Conservation (phyloP, 768 basidiomycete species). For the Phanerochaete sordida region DNA sequence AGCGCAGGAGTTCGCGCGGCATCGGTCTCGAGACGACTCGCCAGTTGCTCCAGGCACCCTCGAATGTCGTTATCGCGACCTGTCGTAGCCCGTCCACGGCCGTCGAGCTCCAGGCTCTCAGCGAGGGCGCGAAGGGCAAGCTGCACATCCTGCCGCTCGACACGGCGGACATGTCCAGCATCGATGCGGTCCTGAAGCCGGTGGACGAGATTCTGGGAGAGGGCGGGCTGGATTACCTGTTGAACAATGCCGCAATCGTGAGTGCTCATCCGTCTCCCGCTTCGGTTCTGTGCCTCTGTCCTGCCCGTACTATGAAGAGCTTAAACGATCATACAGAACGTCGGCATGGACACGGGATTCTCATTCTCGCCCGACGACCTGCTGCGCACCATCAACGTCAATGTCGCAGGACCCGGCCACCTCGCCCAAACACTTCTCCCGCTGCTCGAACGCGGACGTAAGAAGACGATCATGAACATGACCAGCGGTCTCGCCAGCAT, state of each 20-base stretch:
- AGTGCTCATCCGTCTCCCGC: slow-evolving; percentile 11
- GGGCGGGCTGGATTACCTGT: slow-evolving; percentile 34
- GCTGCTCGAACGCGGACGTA: slow-evolving; percentile 28
- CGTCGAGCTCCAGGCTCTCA: slow-evolving; percentile 19
- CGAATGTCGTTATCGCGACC: slow-evolving; percentile 28
- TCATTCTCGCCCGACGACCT: slow-evolving; percentile 22
- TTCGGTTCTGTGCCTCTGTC: not conserved
- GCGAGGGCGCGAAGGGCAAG: slow-evolving; percentile 19
- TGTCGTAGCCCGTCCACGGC: slow-evolving; percentile 27
- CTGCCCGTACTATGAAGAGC: not conserved
- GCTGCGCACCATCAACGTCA: slow-evolving; percentile 23
- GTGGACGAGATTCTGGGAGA: slow-evolving; percentile 26
- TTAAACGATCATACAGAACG: slow-evolving; percentile 10
- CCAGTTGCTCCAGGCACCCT: slow-evolving; percentile 20
- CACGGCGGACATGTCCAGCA: slow-evolving; percentile 22
- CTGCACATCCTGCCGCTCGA: slow-evolving; percentile 34
- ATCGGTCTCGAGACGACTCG: slow-evolving; percentile 27
- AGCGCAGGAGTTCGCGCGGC: slow-evolving; percentile 26
- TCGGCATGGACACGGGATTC: slow-evolving; percentile 25
- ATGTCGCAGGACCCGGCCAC: slow-evolving; percentile 34
- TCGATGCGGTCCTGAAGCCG: slow-evolving; percentile 21
- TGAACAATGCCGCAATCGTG: slow-evolving; percentile 38
- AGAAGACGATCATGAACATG: slow-evolving; percentile 34
- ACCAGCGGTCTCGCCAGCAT: slow-evolving; percentile 32
- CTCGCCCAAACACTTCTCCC: slow-evolving; percentile 31